Evolutionary conservation across 2,329 filamentous ascomycete species (phyloP).

Genomic region (Orbilia oligospora): DNA sequence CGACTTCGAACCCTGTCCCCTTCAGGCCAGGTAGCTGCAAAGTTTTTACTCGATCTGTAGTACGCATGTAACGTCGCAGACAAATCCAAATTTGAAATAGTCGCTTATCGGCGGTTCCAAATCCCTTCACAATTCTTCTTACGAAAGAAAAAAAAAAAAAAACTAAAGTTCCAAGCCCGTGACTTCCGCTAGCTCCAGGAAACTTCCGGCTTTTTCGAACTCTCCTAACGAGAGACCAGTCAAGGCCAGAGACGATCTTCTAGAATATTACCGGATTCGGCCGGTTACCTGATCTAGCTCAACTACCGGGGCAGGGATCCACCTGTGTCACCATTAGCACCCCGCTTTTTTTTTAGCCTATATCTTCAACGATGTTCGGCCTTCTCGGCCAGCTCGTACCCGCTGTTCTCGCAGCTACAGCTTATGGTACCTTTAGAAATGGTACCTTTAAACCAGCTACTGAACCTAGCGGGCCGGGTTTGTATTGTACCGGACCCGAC

Average conservation of each 20-base stretch:
- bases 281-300: constrained; percentile 15
- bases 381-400: background rate
- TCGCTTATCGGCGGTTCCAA: constrained; percentile 20
- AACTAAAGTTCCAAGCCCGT: background rate
- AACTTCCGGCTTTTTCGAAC: constrained; percentile 1
- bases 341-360: background rate
- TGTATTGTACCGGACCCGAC: constrained; percentile 31
- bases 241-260: background rate
- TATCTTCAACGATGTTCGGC: background rate
- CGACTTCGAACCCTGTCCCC: background rate
- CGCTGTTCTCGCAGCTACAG: constrained; percentile 6
- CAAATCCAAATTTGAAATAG: constrained; percentile 4
- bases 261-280: constrained; percentile 30
- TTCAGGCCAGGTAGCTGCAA: constrained; percentile 1
- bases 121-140: background rate
- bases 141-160: too few species aligned
- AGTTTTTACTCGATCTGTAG: constrained; percentile 5
- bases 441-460: constrained; percentile 1
- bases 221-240: background rate
- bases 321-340: background rate
- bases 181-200: background rate
- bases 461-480: background rate
- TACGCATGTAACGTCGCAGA: constrained; percentile 12
- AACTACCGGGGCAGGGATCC: background rate
- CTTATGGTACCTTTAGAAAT: constrained; percentile 26